These are phyloP conservation scores for Chamaecyparis obtusa DNA, from an alignment of 75 land plant genomes.

Conservation along the genomic window DNA sequence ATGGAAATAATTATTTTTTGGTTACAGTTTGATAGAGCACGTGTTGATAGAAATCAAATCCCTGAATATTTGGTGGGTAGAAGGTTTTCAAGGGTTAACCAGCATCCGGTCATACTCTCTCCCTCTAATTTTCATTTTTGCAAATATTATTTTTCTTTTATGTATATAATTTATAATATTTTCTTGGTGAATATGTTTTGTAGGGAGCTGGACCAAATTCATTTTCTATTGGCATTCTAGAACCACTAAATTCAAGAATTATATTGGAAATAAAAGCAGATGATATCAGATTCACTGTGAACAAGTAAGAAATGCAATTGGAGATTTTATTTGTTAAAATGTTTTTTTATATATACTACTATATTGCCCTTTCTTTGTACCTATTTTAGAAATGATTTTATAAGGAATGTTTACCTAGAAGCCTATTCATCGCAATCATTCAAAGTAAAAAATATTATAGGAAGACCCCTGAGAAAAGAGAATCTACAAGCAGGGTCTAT, in stretches of 20 bases:
- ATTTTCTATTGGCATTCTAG: constrained; percentile 60
- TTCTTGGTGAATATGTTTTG: neutral
- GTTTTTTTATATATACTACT: too few species aligned
- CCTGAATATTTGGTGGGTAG: constrained; percentile 55
- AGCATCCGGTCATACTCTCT: constrained; percentile 55
- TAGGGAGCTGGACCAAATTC: constrained; percentile 66
- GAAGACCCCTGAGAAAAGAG: too few species aligned
- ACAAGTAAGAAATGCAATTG: too few species aligned
- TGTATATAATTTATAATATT: neutral
- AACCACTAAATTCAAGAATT: constrained; percentile 48
- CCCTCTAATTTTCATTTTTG: neutral
- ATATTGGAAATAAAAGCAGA: constrained; percentile 62
- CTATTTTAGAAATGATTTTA: too few species aligned
- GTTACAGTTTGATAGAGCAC: constrained; percentile 50
- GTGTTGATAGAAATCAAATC: constrained; percentile 35
- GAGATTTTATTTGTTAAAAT: too few species aligned
- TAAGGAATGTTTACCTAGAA: too few species aligned
- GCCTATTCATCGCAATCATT: too few species aligned
- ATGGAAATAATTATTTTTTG: constrained; percentile 1
- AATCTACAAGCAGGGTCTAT: too few species aligned
- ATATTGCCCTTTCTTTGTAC: too few species aligned
- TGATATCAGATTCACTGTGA: constrained; percentile 42
- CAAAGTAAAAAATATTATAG: too few species aligned
- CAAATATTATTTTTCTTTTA: neutral
- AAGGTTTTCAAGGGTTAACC: constrained; percentile 63